Percentiles rank a stretch among this genome's conserved stretches.
These are phyloP conservation scores for Aspergillus ellipticus DNA, from an alignment of 495 filamentous ascomycete species.

Conservation along the genomic window DNA sequence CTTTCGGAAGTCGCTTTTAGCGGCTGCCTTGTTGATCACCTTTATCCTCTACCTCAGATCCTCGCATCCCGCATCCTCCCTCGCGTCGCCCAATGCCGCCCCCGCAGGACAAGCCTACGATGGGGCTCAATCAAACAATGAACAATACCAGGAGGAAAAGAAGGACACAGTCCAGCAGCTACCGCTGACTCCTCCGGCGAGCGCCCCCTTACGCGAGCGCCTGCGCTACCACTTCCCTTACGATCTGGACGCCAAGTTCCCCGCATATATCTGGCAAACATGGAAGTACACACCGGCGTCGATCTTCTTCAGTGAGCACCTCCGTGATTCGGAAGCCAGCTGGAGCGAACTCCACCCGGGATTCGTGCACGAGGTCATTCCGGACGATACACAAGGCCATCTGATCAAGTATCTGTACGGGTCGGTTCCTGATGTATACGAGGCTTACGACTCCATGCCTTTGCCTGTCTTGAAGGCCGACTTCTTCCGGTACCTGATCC, in stretches of 20 bases:
- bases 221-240: slow-evolving; percentile 93
- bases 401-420: slow-evolving; percentile 83
- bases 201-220: slow-evolving; percentile 68
- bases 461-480: slow-evolving; percentile 91
- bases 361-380: slow-evolving; percentile 94
- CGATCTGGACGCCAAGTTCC: slow-evolving; percentile 80
- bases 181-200: slow-evolving; percentile 35
- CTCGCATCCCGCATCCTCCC: slow-evolving; percentile 44
- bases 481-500: slow-evolving; percentile 95
- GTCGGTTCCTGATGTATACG: slow-evolving; percentile 83
- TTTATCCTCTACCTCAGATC: slow-evolving; percentile 68
- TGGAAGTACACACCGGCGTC: slow-evolving; percentile 89
- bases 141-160: slow-evolving; percentile 11
- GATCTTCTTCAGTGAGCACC: slow-evolving; percentile 67
- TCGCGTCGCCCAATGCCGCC: slow-evolving; percentile 23
- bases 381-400: slow-evolving; percentile 79
- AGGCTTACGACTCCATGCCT: slow-evolving; percentile 83
- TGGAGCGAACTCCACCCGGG: slow-evolving; percentile 88
- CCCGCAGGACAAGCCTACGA: slow-evolving; percentile 5
- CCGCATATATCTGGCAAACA: slow-evolving; percentile 98
- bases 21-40: slow-evolving; percentile 62
- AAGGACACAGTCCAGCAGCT: slow-evolving; percentile 26
- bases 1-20: slow-evolving; percentile 67
- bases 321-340: slow-evolving; percentile 79
- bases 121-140: slow-evolving; percentile 6